phyloP scores from a whole-genome alignment of 1,139 yeast species.

The Sugiyamaella paludigena region DNA sequence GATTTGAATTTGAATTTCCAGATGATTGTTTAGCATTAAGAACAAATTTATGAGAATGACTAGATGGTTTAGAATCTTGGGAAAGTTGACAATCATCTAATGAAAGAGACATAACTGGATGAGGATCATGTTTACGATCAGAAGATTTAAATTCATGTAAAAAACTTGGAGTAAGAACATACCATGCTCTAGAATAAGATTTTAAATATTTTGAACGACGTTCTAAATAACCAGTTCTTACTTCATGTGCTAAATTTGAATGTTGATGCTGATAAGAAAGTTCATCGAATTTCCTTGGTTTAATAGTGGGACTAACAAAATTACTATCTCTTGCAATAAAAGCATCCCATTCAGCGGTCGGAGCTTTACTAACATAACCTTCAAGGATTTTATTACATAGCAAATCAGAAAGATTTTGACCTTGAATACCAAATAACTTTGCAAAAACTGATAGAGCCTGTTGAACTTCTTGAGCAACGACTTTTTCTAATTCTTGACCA shows the following conservation, averaged over 20 bases:
- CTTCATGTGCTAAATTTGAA: conserved; percentile 66
- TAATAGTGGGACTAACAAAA: conserved; percentile 72
- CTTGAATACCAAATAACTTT: conserved; percentile 39
- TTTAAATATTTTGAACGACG: conserved; percentile 87
- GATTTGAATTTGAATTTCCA: conserved; percentile 48
- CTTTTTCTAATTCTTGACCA: conserved; percentile 84
- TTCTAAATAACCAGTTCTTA: conserved; percentile 80
- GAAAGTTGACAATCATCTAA: conserved; percentile 78
- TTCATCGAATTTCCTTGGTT: conserved; percentile 63
- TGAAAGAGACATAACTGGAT: conserved; percentile 85
- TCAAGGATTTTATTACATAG: conserved; percentile 64
- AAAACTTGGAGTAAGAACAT: conserved; percentile 83
- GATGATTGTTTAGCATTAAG: conserved; percentile 64
- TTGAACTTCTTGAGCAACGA: conserved; percentile 83
- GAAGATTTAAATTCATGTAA: conserved; percentile 86
- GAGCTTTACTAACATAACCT: conserved; percentile 75
- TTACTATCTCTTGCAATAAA: conserved; percentile 72
- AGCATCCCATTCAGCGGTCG: conserved; percentile 85
- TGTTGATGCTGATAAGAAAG: conserved; percentile 64
- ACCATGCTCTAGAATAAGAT: conserved; percentile 86
- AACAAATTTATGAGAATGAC: conserved; percentile 73
- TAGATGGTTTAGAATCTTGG: conserved; percentile 75
- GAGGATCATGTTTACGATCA: conserved; percentile 77
- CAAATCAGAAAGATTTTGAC: conserved; percentile 35
- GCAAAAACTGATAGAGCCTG: conserved; percentile 74